Percentiles rank a stretch among this genome's conserved stretches.
Evolutionary conservation across 805 yeast genomes (phyloP).

Genomic region (Ogataea philodendri): DNA sequence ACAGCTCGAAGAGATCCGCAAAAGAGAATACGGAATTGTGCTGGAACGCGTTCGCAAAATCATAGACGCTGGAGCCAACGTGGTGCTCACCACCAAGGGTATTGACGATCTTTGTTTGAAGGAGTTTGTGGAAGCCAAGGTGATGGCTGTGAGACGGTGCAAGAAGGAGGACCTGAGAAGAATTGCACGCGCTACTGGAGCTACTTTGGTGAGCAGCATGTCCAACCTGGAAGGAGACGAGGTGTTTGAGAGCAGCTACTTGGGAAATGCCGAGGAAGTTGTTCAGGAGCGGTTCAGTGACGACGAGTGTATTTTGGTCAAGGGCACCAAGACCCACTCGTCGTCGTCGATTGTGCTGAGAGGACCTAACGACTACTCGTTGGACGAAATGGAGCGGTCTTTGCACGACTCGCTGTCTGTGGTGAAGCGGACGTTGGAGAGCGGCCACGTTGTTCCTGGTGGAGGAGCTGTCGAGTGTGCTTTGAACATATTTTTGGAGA

Average conservation of each 20-base stretch:
- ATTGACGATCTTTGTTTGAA: conserved; percentile 90
- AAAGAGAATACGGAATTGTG: conserved; percentile 83
- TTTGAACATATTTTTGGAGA: conserved; percentile 88
- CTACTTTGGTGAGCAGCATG: conserved; percentile 80
- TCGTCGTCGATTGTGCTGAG: conserved; percentile 89
- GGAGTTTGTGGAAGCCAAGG: conserved; percentile 86
- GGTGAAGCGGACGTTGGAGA: conserved; percentile 92
- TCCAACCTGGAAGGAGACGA: conserved; percentile 96
- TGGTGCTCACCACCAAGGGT: conserved; percentile 89
- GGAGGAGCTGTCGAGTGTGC: conserved; percentile 99
- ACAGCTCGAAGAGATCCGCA: conserved; percentile 79
- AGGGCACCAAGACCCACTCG: conserved; percentile 88
- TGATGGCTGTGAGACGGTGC: conserved; percentile 96
- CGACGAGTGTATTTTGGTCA: conserved; percentile 92
- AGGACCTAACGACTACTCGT: conserved; percentile 91
- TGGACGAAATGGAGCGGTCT: conserved; percentile 98
- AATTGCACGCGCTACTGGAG: conserved; percentile 98
- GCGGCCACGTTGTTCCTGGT: conserved; percentile 95
- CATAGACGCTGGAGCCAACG: conserved; percentile 87
- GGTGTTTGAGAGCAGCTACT: conserved; percentile 76
- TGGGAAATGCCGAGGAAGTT: conserved; percentile 90
- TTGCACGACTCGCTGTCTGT: conserved; percentile 92
- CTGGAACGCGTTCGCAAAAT: conserved; percentile 80
- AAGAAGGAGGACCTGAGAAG: conserved; percentile 94
- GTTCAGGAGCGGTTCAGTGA: conserved; percentile 88